Evolutionary conservation across 2,329 filamentous ascomycete genomes (phyloP).

Genomic region (Scedosporium aurantiacum): DNA sequence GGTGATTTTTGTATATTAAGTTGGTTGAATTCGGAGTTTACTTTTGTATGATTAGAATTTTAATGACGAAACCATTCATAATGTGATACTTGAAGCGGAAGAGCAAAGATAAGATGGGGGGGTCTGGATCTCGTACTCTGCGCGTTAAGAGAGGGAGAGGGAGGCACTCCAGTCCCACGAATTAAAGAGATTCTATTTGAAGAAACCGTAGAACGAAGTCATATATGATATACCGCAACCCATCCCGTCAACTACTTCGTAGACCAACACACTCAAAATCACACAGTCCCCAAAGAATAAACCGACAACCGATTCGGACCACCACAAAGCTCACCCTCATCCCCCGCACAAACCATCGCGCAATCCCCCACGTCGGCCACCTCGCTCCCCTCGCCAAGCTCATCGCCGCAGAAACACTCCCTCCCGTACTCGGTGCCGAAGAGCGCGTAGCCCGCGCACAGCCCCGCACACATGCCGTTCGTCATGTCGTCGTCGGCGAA

Average conservation of each 20-base stretch:
- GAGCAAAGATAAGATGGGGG: background rate
- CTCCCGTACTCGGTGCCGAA: slow-evolving; percentile 28
- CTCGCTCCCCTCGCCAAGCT: slow-evolving; percentile 17
- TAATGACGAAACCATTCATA: background rate
- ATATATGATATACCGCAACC: too few relatives aligned
- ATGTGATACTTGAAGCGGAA: background rate
- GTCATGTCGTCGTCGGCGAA: slow-evolving; percentile 23
- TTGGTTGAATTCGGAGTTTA: background rate
- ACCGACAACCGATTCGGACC: slow-evolving; percentile 25
- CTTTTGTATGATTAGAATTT: background rate
- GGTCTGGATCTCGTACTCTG: too few relatives aligned
- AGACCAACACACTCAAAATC: background rate
- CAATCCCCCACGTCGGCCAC: slow-evolving; percentile 23
- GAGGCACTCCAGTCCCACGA: too few relatives aligned
- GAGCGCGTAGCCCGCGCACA: slow-evolving; percentile 19
- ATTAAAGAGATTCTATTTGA: too few relatives aligned
- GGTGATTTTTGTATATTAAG: background rate
- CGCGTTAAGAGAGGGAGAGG: too few relatives aligned
- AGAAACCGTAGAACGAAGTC: too few relatives aligned
- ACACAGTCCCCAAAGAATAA: slow-evolving; percentile 12
- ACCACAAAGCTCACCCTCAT: slow-evolving; percentile 26
- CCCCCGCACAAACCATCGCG: slow-evolving; percentile 29
- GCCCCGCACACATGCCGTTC: slow-evolving; percentile 20
- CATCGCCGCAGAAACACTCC: slow-evolving; percentile 26
- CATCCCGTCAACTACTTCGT: too few relatives aligned